phyloP scores from a whole-genome alignment of 2,329 filamentous ascomycete genomes.

The Fusarium pseudograminearum region DNA sequence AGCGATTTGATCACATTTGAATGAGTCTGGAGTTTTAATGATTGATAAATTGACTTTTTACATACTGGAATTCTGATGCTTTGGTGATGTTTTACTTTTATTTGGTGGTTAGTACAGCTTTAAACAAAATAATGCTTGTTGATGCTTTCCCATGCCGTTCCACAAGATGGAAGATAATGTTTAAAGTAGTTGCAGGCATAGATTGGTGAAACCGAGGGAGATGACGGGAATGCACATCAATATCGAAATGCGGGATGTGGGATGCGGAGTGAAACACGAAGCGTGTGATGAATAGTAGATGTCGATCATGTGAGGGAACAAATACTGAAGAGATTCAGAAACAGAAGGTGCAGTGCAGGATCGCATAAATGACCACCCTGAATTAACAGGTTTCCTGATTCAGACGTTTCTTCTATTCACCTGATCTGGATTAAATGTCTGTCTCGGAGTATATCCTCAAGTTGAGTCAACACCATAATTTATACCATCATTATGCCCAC shows the following conservation, averaged over 20 bases:
- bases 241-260: slow-evolving; percentile 37
- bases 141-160: background rate
- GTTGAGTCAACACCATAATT: background rate
- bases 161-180: background rate
- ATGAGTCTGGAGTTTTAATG: slow-evolving; percentile 32
- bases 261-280: slow-evolving; percentile 27
- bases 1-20: slow-evolving; percentile 39
- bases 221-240: slow-evolving; percentile 29
- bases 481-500: background rate
- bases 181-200: slow-evolving; percentile 20
- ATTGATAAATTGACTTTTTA: slow-evolving; percentile 3
- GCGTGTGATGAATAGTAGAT: slow-evolving; percentile 14
- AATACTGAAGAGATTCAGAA: slow-evolving; percentile 1
- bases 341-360: slow-evolving; percentile 2
- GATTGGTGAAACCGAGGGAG: slow-evolving; percentile 32
- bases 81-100: background rate
- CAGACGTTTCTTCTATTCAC: slow-evolving; percentile 1
- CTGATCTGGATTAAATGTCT: slow-evolving; percentile 12
- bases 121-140: no score
- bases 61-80: background rate
- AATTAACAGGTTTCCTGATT: slow-evolving; percentile 9
- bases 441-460: background rate
- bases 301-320: slow-evolving; percentile 30
- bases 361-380: slow-evolving; percentile 30
- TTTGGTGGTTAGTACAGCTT: no score